Percentiles rank a stretch among this genome's conserved stretches.
Evolutionary conservation across 2,329 filamentous ascomycete species (phyloP).

Genomic region (Curvularia sp.): DNA sequence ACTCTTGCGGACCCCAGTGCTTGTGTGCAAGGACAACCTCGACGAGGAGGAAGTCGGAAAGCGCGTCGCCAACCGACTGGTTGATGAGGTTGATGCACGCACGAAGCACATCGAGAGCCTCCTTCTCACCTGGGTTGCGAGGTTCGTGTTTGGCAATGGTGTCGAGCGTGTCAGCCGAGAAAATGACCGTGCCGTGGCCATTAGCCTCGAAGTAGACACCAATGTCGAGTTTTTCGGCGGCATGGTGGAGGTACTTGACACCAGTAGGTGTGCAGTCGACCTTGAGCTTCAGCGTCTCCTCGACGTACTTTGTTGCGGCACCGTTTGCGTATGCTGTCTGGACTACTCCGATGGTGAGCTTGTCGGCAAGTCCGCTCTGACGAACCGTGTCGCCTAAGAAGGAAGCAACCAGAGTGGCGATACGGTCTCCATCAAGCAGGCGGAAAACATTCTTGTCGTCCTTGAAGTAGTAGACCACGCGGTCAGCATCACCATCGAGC

Average conservation of each 20-base stretch:
- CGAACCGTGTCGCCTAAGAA: slow-evolving; percentile 90
- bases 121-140: slow-evolving; percentile 89
- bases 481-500: slow-evolving; percentile 93
- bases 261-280: slow-evolving; percentile 94
- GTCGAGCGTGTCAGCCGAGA: slow-evolving; percentile 82
- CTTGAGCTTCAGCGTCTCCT: slow-evolving; percentile 84
- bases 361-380: slow-evolving; percentile 77
- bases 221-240: slow-evolving; percentile 91
- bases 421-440: slow-evolving; percentile 94
- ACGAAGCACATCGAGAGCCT: slow-evolving; percentile 82
- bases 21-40: slow-evolving; percentile 97
- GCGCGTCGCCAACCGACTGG: slow-evolving; percentile 94
- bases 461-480: slow-evolving; percentile 92
- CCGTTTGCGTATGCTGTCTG: slow-evolving; percentile 99
- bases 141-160: slow-evolving; percentile 80
- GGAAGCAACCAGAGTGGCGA: slow-evolving; percentile 89
- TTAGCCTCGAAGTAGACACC: slow-evolving; percentile 99
- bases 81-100: slow-evolving; percentile 93
- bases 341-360: slow-evolving; percentile 89
- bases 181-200: slow-evolving; percentile 94
- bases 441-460: slow-evolving; percentile 84
- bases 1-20: slow-evolving; percentile 86
- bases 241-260: slow-evolving; percentile 97
- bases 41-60: slow-evolving; percentile 94
- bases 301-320: slow-evolving; percentile 88